phyloP scores from a whole-genome alignment of 139 green algal species.

The Auxenochlorella pyrenoidosa region DNA sequence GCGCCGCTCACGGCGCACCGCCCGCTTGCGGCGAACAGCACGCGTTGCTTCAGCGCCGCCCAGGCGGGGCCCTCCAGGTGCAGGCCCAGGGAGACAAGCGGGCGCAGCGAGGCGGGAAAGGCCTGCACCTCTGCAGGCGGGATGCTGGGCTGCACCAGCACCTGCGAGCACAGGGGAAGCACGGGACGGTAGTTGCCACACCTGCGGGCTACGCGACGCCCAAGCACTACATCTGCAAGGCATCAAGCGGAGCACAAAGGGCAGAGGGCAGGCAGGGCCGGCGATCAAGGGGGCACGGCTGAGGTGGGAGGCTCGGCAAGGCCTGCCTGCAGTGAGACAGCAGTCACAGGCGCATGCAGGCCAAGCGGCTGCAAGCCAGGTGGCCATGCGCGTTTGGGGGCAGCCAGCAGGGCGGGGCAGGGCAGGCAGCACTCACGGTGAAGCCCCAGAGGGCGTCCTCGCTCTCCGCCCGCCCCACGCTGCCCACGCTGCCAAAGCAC shows the following conservation, averaged over 20 bases:
- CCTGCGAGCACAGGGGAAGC: neutral
- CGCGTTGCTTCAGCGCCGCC: neutral
- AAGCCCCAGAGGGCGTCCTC: slow-evolving; percentile 21
- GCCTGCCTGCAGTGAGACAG: too few relatives aligned
- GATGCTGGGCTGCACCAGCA: neutral
- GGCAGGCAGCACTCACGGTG: neutral
- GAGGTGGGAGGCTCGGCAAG: too few relatives aligned
- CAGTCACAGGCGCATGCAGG: too few relatives aligned
- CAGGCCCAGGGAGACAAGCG: neutral
- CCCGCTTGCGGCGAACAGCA: neutral
- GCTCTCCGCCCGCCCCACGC: neutral
- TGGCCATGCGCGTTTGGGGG: neutral
- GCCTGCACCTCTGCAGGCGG: slow-evolving; percentile 13
- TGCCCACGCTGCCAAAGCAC: slow-evolving; percentile 27
- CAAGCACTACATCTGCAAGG: too few relatives aligned
- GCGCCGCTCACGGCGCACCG: slow-evolving; percentile 29
- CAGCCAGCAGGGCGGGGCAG: neutral
- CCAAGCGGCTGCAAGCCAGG: neutral
- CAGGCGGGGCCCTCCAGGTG: slow-evolving; percentile 7
- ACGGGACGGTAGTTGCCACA: too few relatives aligned
- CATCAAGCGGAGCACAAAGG: too few relatives aligned
- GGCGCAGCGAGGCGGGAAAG: neutral
- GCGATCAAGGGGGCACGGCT: too few relatives aligned
- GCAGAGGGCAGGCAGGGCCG: too few relatives aligned
- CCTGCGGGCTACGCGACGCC: too few relatives aligned